Evolutionary conservation across 306 rosid genomes (phyloP), one percentile per base, ranked within the genome.

Genomic region (Sphenostylis stenocarpa): DNA sequence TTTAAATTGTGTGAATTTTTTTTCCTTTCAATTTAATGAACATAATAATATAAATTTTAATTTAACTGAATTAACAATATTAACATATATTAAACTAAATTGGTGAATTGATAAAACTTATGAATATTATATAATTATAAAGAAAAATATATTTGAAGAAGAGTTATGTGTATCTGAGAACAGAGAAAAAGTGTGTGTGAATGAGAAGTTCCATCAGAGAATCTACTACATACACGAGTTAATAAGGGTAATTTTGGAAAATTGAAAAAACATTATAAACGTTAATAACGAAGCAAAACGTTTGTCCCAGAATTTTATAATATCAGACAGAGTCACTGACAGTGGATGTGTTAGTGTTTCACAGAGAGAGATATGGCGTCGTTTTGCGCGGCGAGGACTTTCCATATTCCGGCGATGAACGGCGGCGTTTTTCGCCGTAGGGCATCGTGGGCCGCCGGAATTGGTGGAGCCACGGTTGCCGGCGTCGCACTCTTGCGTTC

Each of bases 381-480:
- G 23, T 91, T 92, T 91, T 86, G 70, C 79, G 93, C 90, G 52
- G 87, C 88, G 8, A 83, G 87, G 81, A 77, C 83, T 53, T 80
- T 90, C 73, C 73, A 88, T 39, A 15, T 84, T 67, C 93, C 93
- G 86, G 75, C 93, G 45, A 64, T 86, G 49, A 89, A 86, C 53
- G 29, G 70, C 61, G 77, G 36, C 57, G 85, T 80, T 3, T 58
- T 87, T 41, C 75, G 88, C 67, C 49, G 64, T 28, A 66, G 89
- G 14, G 86, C 83, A 53, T 88, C 91, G 1, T 89, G 14, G 88
- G 66, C 26, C 9, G 84, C 83, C 77, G 86, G 92, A 28, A 71
- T 84, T 1, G 97, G 96, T 20, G 86, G 87, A 34, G 89, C 67
- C 34, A 80, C 96, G 10, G 80, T 83, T 1, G 97, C 85, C 20